These are phyloP conservation scores for Eleusine coracana DNA, from an alignment of 176 grass and related monocot species.

Conservation along the genomic window DNA sequence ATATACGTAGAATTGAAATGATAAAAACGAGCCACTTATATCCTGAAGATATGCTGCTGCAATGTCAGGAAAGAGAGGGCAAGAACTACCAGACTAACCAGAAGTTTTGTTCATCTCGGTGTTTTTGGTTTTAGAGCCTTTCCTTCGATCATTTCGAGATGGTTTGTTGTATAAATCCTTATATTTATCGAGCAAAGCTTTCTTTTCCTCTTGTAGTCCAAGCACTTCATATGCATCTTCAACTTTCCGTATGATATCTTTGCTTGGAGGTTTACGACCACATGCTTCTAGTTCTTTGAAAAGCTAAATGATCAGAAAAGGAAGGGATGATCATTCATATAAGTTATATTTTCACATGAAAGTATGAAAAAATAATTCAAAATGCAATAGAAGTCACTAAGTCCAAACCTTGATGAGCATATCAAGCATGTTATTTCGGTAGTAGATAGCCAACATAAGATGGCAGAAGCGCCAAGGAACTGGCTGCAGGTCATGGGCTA, in stretches of 20 bases:
- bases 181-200: slow-evolving; percentile 67
- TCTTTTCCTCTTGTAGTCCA: slow-evolving; percentile 75
- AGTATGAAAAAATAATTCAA: slow-evolving; percentile 16
- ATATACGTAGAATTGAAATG: background rate
- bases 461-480: slow-evolving; percentile 83
- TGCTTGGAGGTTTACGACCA: slow-evolving; percentile 64
- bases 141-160: slow-evolving; percentile 47
- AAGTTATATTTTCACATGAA: slow-evolving; percentile 10
- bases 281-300: slow-evolving; percentile 72
- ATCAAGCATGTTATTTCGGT: slow-evolving; percentile 85
- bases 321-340: slow-evolving; percentile 19
- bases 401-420: slow-evolving; percentile 70
- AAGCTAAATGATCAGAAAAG: slow-evolving; percentile 48
- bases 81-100: slow-evolving; percentile 26
- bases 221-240: slow-evolving; percentile 86
- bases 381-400: slow-evolving; percentile 7
- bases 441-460: slow-evolving; percentile 87
- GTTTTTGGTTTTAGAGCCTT: slow-evolving; percentile 42
- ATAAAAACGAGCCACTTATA: slow-evolving; percentile 12
- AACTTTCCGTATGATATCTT: slow-evolving; percentile 74
- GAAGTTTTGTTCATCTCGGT: slow-evolving; percentile 17
- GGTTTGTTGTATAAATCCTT: slow-evolving; percentile 53
- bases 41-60: background rate
- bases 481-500: slow-evolving; percentile 67
- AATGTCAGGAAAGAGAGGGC: background rate